These are phyloP conservation scores for Xylaria curta DNA, from an alignment of 495 filamentous ascomycete species.

Conservation along the genomic window DNA sequence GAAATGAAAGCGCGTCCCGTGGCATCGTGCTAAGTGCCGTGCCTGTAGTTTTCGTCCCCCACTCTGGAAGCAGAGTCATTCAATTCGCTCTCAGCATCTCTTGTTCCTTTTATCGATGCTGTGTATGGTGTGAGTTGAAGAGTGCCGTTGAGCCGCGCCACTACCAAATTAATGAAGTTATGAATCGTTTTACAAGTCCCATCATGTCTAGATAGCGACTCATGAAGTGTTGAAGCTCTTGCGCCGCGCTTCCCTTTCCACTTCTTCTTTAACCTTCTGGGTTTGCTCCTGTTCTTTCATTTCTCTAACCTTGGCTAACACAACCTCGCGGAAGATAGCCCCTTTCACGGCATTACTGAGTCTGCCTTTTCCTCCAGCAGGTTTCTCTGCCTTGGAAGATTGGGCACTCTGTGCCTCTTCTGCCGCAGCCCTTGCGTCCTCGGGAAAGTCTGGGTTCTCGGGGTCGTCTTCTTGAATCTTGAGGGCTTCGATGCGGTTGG, in stretches of 20 bases:
- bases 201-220: not conserved
- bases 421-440: slow-evolving; percentile 65
- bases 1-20: not conserved
- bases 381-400: slow-evolving; percentile 32
- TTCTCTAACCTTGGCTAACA: slow-evolving; percentile 93
- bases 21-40: not conserved
- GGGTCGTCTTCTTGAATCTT: slow-evolving; percentile 94
- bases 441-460: slow-evolving; percentile 67
- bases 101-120: not conserved
- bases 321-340: slow-evolving; percentile 97
- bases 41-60: not conserved
- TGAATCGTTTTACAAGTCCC: slow-evolving; percentile 11
- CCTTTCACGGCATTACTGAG: slow-evolving; percentile 80
- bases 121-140: slow-evolving; percentile 12
- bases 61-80: not conserved
- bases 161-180: not conserved
- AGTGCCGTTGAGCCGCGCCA: slow-evolving; percentile 25
- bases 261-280: slow-evolving; percentile 67
- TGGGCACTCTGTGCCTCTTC: slow-evolving; percentile 36
- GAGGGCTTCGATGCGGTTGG: slow-evolving; percentile 95
- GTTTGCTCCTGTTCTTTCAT: slow-evolving; percentile 86
- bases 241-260: slow-evolving; percentile 51
- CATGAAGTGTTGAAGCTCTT: slow-evolving; percentile 47
- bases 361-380: slow-evolving; percentile 62
- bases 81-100: not conserved